phyloP scores from a whole-genome alignment of 495 filamentous ascomycete species.

The Aspergillus cristatus region DNA sequence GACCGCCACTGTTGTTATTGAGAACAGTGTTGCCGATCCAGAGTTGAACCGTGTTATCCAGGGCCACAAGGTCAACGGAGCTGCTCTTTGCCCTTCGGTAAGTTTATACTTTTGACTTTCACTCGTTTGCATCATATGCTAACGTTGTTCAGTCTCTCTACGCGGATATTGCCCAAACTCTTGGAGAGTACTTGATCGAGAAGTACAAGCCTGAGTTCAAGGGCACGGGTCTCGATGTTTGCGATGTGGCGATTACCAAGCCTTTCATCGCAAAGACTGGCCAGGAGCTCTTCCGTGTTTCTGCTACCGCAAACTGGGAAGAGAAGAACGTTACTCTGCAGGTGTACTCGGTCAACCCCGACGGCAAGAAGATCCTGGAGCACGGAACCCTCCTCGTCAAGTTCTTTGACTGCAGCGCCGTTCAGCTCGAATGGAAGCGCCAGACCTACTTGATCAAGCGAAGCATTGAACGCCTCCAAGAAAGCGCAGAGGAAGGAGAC shows the following conservation, averaged over 20 bases:
- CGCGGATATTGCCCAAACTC: conserved; percentile 68
- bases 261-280: conserved; percentile 51
- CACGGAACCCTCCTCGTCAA: conserved; percentile 41
- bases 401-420: conserved; percentile 17
- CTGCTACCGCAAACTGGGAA: conserved; percentile 22
- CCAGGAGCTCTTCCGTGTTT: conserved; percentile 32
- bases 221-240: conserved; percentile 47
- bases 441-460: conserved; percentile 44
- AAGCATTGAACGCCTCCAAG: conserved; percentile 41
- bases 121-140: conserved; percentile 3
- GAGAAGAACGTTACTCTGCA: conserved; percentile 15
- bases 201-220: conserved; percentile 43
- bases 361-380: conserved; percentile 35
- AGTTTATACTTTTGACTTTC: conserved; percentile 6
- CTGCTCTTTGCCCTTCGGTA: conserved; percentile 42
- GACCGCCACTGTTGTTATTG: conserved; percentile 45
- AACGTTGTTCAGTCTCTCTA: conserved; percentile 42
- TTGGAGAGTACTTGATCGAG: conserved; percentile 55
- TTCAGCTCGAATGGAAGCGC: conserved; percentile 37
- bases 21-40: conserved; percentile 53
- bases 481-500: conserved; percentile 31
- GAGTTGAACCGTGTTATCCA: conserved; percentile 48
- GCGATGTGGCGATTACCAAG: conserved; percentile 56
- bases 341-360: conserved; percentile 29
- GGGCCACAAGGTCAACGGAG: conserved; percentile 62